Evolutionary conservation across 768 basidiomycete genomes (phyloP).

Genomic region (Rhodosporidiobolus odoratus): DNA sequence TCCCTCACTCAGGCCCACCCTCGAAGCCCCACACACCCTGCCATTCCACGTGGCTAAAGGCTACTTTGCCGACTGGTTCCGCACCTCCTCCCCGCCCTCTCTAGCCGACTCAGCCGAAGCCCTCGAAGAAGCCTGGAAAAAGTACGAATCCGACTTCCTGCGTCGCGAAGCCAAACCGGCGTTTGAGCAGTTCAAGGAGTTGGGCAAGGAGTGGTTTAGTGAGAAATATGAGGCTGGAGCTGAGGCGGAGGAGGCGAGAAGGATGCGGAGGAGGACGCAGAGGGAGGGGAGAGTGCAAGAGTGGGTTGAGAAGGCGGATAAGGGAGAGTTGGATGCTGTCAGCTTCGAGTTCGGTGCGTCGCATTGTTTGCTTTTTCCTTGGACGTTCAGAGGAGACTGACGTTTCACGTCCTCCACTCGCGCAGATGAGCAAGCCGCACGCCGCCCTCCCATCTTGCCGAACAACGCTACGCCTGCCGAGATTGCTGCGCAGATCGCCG

Average conservation of each 20-base stretch:
- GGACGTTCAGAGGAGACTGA: neutral
- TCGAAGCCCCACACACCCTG: conserved; percentile 32
- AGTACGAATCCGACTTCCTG: conserved; percentile 29
- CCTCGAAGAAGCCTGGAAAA: conserved; percentile 36
- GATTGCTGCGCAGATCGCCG: neutral
- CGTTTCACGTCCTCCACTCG: neutral
- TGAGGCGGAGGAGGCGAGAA: conserved; percentile 15
- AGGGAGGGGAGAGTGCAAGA: conserved; percentile 19
- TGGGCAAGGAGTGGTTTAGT: conserved; percentile 34
- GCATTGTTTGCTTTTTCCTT: neutral
- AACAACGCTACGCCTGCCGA: conserved; percentile 10
- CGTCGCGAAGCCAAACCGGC: neutral
- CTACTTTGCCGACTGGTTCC: conserved; percentile 40
- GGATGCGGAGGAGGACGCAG: conserved; percentile 8
- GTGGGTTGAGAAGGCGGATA: conserved; percentile 25
- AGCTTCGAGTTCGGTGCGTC: conserved; percentile 29
- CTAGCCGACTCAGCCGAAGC: conserved; percentile 12
- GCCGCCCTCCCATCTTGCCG: conserved; percentile 2
- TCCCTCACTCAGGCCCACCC: neutral
- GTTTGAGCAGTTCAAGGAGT: conserved; percentile 27
- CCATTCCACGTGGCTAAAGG: conserved; percentile 28
- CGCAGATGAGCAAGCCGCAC: conserved; percentile 22
- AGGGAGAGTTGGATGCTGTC: conserved; percentile 34
- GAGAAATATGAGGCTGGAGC: conserved; percentile 36
- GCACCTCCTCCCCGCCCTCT: neutral